A percentile compares a stretch with the other conserved stretches of the same genome.
These are phyloP conservation scores for Cytospora mali DNA, from an alignment of 2,329 filamentous ascomycete genomes.

Conservation along the genomic window DNA sequence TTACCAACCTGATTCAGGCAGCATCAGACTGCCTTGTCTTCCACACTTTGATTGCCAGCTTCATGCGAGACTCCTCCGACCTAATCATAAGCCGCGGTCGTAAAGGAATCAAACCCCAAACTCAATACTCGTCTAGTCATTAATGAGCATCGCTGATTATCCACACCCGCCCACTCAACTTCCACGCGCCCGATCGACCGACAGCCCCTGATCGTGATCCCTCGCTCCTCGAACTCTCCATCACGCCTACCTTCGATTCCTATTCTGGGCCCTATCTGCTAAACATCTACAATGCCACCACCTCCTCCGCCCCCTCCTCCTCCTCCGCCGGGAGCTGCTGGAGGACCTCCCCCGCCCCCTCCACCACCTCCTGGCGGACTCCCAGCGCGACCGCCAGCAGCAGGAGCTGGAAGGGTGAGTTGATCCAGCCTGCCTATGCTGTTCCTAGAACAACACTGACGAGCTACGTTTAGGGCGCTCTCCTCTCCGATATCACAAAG, in stretches of 20 bases:
- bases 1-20: background rate
- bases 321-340: conserved; percentile 55
- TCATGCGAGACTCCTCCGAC: background rate
- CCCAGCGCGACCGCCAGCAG: conserved; percentile 59
- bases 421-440: background rate
- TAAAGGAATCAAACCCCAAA: background rate
- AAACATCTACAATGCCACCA: conserved; percentile 45
- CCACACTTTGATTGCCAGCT: conserved; percentile 2
- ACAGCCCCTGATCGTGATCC: background rate
- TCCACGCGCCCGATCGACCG: background rate
- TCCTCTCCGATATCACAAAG: conserved; percentile 86
- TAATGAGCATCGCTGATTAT: conserved; percentile 1
- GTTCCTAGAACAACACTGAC: background rate
- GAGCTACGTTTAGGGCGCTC: conserved; percentile 66
- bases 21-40: background rate
- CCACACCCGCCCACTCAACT: background rate
- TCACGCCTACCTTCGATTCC: background rate
- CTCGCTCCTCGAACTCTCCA: background rate
- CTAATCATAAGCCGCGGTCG: background rate
- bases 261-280: background rate
- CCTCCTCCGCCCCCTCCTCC: conserved; percentile 75
- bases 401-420: conserved; percentile 64
- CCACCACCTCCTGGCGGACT: conserved; percentile 61
- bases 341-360: conserved; percentile 65
- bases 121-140: conserved; percentile 5